phyloP scores from a whole-genome alignment of 2,329 filamentous ascomycete genomes.

The Epichloe coenophiala region DNA sequence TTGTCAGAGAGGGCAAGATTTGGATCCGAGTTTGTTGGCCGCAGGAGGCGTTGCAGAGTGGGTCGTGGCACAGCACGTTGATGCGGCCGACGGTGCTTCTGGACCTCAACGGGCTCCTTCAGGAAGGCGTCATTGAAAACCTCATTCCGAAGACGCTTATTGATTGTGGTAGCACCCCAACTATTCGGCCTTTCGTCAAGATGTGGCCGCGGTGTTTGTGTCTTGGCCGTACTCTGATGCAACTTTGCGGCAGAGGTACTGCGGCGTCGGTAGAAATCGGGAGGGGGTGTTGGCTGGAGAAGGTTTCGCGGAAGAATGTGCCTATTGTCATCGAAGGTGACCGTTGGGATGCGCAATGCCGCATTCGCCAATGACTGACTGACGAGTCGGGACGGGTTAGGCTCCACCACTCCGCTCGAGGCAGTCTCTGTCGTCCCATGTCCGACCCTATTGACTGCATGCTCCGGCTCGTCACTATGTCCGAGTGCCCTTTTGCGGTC shows the following conservation, averaged over 20 bases:
- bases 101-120: conserved; percentile 68
- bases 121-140: conserved; percentile 87
- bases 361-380: conserved; percentile 63
- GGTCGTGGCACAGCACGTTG: conserved; percentile 50
- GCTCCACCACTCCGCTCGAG: conserved; percentile 8
- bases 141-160: conserved; percentile 75
- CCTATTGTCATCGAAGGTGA: conserved; percentile 85
- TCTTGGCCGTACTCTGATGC: conserved; percentile 4
- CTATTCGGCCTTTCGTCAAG: conserved; percentile 47
- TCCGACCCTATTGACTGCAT: conserved; percentile 2
- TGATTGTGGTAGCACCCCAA: conserved; percentile 89
- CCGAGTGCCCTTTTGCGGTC: conserved; percentile 25
- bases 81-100: conserved; percentile 59
- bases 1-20: conserved; percentile 13
- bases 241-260: conserved; percentile 19
- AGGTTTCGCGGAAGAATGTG: conserved; percentile 84
- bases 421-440: neutral
- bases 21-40: conserved; percentile 32
- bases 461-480: conserved; percentile 5
- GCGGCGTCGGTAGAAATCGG: conserved; percentile 18
- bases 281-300: conserved; percentile 45
- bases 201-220: conserved; percentile 17
- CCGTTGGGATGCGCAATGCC: conserved; percentile 62
- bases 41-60: conserved; percentile 30
- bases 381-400: conserved; percentile 29